These are phyloP conservation scores for Populus nigra DNA, from an alignment of 345 rosid species.

Conservation along the genomic window DNA sequence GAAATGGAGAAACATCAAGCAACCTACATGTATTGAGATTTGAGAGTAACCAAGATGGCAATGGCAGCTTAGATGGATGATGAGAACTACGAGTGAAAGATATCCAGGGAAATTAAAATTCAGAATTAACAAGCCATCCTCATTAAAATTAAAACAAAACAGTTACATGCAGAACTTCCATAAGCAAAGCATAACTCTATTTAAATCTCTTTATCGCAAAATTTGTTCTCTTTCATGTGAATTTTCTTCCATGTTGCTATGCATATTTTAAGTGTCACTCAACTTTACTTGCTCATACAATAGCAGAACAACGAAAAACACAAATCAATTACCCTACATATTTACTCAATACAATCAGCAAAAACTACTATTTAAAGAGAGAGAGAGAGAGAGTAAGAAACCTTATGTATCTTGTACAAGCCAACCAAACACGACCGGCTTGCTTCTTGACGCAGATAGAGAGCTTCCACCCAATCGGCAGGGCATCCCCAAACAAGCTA, in stretches of 20 bases:
- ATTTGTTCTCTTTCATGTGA: neutral
- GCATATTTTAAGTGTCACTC: neutral
- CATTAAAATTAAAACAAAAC: neutral
- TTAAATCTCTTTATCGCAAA: conserved; percentile 2
- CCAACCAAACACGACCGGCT: conserved; percentile 42
- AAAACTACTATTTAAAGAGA: neutral
- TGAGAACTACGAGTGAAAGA: neutral
- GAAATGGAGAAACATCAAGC: neutral
- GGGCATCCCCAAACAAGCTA: conserved; percentile 40
- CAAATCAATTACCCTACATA: neutral
- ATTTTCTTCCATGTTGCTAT: neutral
- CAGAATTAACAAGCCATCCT: neutral
- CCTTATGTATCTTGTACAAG: conserved; percentile 69
- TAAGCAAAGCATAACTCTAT: neutral
- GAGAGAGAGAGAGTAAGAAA: conserved; percentile 19
- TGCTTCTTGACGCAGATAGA: conserved; percentile 54
- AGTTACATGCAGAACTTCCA: neutral
- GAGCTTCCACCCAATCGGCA: conserved; percentile 73
- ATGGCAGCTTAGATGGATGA: neutral
- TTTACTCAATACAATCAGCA: neutral
- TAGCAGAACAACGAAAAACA: neutral
- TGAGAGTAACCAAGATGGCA: neutral
- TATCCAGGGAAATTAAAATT: neutral
- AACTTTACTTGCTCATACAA: neutral
- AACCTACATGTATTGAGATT: neutral